Evolutionary conservation across 2,329 filamentous ascomycete genomes (phyloP), one percentile per base, ranked within the genome.

Genomic region (Atkinsonella texensis): DNA sequence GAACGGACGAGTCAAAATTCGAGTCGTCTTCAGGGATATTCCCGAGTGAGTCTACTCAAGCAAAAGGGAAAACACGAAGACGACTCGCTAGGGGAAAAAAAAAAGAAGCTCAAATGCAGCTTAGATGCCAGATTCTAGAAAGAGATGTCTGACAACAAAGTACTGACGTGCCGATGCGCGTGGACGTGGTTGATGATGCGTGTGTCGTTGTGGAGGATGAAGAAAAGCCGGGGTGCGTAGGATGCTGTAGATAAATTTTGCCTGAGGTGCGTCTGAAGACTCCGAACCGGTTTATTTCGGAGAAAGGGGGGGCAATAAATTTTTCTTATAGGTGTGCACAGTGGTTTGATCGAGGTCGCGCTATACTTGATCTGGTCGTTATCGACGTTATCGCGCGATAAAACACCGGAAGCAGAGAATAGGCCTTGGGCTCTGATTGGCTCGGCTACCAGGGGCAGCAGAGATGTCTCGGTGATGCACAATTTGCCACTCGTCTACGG

Each of bases 391-490:
- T 28, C 20, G 38, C 50, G 51, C 54, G 54, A 56, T 54, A 56
- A 56, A 55, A 39, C 49, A 50, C 51, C 54, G 54, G 54, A 48
- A 53, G n/a, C 43, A 40, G 54, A 48, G 23, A 44, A 42, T 18
- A 32, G 35, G 31, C 18, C 12, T 18, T 23, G 31, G n/a, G n/a
- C 23, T 17, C 10, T 53, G 46, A 55, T 56, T 56, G 54, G 53
- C 46, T 38, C 31, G 31, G 35, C 6, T 12, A 17, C 28, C 45
- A n/a, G 1, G 35, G 7, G 35, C 35, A 15, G 11, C 35, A 38
- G 15, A 38, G 15, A 15, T 23, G 2, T 23, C 20, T 23, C 20
- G 20, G 20, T 23, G 20, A 23, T 4, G 20, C 20, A 23, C 20
- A 13, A 13, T 13, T 43, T 23, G 41, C 41, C 41, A 43, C 35